Evolutionary conservation across 2,329 filamentous ascomycete species (phyloP).

Genomic region (Colletotrichum paranaense): DNA sequence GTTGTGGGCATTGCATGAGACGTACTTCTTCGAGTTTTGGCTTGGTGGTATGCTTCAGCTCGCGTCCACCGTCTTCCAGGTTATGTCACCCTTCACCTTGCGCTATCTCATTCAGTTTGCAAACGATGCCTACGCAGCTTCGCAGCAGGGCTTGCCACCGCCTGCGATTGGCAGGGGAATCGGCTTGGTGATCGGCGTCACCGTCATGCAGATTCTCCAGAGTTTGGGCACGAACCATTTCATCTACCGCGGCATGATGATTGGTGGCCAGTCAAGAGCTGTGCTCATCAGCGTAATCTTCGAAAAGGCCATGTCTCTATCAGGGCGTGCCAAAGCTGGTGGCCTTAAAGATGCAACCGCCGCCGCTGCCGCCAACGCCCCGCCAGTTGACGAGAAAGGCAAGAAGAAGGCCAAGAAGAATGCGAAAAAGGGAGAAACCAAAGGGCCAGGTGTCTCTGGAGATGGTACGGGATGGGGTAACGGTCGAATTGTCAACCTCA

Average conservation of each 20-base stretch:
- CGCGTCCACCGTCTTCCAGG: slow-evolving; percentile 78
- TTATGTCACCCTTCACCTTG: slow-evolving; percentile 86
- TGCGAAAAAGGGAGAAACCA: slow-evolving; percentile 51
- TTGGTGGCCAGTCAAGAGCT: slow-evolving; percentile 85
- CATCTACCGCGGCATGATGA: slow-evolving; percentile 91
- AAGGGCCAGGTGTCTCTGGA: slow-evolving; percentile 63
- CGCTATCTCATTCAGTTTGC: slow-evolving; percentile 90
- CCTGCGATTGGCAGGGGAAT: slow-evolving; percentile 82
- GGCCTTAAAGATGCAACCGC: slow-evolving; percentile 59
- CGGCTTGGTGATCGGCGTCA: slow-evolving; percentile 86
- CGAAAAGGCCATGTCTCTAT: slow-evolving; percentile 91
- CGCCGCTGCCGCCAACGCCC: slow-evolving; percentile 49
- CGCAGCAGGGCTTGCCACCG: slow-evolving; percentile 57
- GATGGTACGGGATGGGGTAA: slow-evolving; percentile 91
- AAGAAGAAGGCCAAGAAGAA: slow-evolving; percentile 54
- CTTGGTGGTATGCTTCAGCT: slow-evolving; percentile 84
- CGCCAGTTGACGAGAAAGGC: slow-evolving; percentile 55
- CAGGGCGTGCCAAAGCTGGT: slow-evolving; percentile 87
- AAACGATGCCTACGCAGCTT: slow-evolving; percentile 79
- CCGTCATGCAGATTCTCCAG: slow-evolving; percentile 85
- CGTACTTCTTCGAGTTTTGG: slow-evolving; percentile 86
- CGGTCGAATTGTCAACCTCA: slow-evolving; percentile 89
- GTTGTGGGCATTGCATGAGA: slow-evolving; percentile 85
- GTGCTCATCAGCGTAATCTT: slow-evolving; percentile 89
- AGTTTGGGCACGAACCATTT: slow-evolving; percentile 89